Evolutionary conservation across 805 yeast genomes (phyloP).

Genomic region (Pichia deserticola): DNA sequence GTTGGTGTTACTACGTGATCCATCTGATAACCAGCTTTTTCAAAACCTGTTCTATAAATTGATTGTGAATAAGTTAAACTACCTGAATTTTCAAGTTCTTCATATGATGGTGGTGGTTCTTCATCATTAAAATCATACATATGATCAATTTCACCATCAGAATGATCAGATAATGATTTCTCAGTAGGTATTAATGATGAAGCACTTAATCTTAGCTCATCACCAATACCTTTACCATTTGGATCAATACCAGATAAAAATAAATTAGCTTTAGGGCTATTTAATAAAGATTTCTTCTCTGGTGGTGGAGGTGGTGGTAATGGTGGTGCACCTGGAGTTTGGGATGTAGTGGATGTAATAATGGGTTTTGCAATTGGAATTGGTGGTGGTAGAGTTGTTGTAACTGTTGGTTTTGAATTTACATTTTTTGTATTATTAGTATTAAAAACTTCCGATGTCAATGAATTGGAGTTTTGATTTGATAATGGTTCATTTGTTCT

Average conservation of each 20-base stretch:
- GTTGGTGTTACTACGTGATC: slow-evolving; percentile 17
- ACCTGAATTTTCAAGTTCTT: slow-evolving; percentile 29
- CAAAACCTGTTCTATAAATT: slow-evolving; percentile 30
- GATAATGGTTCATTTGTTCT: neutral
- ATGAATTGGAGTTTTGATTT: neutral
- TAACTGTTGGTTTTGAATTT: neutral
- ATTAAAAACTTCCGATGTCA: neutral
- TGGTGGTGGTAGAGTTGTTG: neutral
- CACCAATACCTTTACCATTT: neutral
- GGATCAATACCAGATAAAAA: slow-evolving; percentile 11
- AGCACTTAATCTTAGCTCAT: slow-evolving; percentile 13
- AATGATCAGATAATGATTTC: slow-evolving; percentile 14
- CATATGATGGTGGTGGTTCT: slow-evolving; percentile 28
- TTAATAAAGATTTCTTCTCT: slow-evolving; percentile 17
- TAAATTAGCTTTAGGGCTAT: slow-evolving; percentile 20
- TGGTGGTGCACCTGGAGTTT: slow-evolving; percentile 16
- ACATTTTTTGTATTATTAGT: neutral
- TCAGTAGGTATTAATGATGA: slow-evolving; percentile 22
- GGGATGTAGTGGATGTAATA: neutral
- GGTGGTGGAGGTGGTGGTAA: slow-evolving; percentile 26
- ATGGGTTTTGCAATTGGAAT: neutral
- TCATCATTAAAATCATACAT: slow-evolving; percentile 7
- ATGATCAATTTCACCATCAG: slow-evolving; percentile 8
- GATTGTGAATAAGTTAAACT: slow-evolving; percentile 26
- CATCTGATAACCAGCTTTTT: slow-evolving; percentile 29